phyloP scores from a whole-genome alignment of 2,329 filamentous ascomycete genomes.

The Aaosphaeria pasadenensis region DNA sequence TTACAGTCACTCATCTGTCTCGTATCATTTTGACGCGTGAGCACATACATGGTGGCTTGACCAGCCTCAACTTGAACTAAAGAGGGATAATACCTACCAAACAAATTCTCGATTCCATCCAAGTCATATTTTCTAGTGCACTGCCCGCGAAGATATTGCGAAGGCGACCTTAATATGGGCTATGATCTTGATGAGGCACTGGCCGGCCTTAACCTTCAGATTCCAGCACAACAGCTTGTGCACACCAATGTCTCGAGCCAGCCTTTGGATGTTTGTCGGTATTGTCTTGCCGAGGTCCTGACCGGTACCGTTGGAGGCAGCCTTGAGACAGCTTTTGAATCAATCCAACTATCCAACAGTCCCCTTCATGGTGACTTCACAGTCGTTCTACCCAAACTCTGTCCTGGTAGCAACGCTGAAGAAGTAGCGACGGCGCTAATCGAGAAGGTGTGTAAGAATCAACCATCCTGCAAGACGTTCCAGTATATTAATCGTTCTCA shows the following conservation, averaged over 20 bases:
- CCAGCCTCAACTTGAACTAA: neutral
- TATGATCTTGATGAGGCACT: slow-evolving; percentile 5
- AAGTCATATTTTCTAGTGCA: neutral
- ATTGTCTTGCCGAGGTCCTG: slow-evolving; percentile 19
- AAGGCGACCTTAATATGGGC: slow-evolving; percentile 1
- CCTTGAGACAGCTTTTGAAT: slow-evolving; percentile 14
- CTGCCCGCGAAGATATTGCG: neutral
- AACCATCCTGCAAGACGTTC: neutral
- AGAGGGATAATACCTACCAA: too few relatives aligned
- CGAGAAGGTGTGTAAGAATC: slow-evolving; percentile 14
- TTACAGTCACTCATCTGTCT: neutral
- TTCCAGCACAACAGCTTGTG: slow-evolving; percentile 6
- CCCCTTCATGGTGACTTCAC: slow-evolving; percentile 28
- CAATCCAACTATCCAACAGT: slow-evolving; percentile 28
- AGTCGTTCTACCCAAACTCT: slow-evolving; percentile 24
- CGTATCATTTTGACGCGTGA: neutral
- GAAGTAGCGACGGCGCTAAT: slow-evolving; percentile 16
- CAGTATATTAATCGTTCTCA: too few relatives aligned
- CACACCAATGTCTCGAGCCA: slow-evolving; percentile 12
- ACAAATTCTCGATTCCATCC: neutral
- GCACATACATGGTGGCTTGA: neutral
- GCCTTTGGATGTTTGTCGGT: slow-evolving; percentile 25
- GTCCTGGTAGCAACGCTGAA: slow-evolving; percentile 16
- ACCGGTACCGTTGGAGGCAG: slow-evolving; percentile 11
- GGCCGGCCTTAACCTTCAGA: slow-evolving; percentile 2